A percentile compares a stretch with the other conserved stretches of the same genome.
Evolutionary conservation across 768 basidiomycete genomes (phyloP).

Genomic region (Fistulinella prunicolor): DNA sequence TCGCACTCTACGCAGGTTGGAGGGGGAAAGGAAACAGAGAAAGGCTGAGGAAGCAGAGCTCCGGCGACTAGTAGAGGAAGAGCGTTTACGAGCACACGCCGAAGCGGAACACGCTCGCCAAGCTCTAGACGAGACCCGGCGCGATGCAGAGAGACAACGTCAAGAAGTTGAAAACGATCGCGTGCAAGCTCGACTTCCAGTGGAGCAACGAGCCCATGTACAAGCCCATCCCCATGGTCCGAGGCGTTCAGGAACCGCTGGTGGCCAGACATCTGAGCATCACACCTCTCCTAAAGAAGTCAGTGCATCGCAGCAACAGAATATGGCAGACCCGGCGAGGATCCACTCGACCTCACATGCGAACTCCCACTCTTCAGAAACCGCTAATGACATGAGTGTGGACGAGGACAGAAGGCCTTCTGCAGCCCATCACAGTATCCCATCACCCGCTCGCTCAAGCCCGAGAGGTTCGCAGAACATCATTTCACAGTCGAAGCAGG

Average conservation of each 20-base stretch:
- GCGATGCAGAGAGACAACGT: constrained; percentile 8
- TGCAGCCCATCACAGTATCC: neutral
- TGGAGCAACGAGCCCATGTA: constrained; percentile 7
- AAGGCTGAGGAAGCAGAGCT: constrained; percentile 16
- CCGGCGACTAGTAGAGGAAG: constrained; percentile 16
- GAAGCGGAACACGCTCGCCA: constrained; percentile 13
- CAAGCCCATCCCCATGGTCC: constrained; percentile 6
- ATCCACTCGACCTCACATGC: constrained; percentile 23
- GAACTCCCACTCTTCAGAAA: neutral
- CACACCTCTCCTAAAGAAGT: neutral
- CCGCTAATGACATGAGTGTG: neutral
- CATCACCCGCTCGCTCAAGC: neutral
- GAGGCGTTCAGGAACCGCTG: neutral
- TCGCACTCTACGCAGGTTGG: constrained; percentile 20
- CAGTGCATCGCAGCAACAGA: constrained; percentile 24
- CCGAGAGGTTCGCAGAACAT: constrained; percentile 1
- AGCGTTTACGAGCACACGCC: constrained; percentile 2
- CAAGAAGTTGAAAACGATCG: constrained; percentile 3
- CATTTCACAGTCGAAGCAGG: constrained; percentile 1
- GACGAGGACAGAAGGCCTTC: neutral
- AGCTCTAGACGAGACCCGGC: constrained; percentile 1
- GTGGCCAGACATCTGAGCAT: constrained; percentile 1
- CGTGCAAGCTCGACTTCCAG: constrained; percentile 8
- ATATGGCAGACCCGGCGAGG: constrained; percentile 24
- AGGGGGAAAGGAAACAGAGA: constrained; percentile 23